A percentile compares a stretch with the other conserved stretches of the same genome.
Evolutionary conservation across 345 rosid genomes (phyloP).

Genomic region (Euphorbia pulcherrima): DNA sequence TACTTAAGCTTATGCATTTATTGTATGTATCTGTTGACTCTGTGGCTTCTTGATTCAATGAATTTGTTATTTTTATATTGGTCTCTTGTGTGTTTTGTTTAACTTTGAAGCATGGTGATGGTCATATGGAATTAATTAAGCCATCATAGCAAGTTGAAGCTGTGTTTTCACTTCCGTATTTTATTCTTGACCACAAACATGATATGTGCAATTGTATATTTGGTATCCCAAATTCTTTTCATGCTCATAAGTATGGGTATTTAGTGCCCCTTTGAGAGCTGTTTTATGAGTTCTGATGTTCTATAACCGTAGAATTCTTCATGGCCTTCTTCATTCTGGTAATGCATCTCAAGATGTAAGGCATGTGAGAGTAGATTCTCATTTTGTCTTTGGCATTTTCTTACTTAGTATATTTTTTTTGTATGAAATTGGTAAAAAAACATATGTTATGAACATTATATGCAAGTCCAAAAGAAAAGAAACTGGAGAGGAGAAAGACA

Average conservation of each 20-base stretch:
- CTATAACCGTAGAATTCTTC: background rate
- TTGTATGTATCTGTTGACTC: background rate
- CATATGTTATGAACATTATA: background rate
- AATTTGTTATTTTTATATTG: background rate
- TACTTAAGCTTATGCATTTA: constrained; percentile 3
- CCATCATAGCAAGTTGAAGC: background rate
- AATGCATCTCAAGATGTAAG: background rate
- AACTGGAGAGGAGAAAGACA: background rate
- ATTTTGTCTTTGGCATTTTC: background rate
- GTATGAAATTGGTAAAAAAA: background rate
- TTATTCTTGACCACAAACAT: too few relatives aligned
- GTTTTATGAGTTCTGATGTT: background rate
- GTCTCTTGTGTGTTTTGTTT: background rate
- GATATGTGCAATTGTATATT: background rate
- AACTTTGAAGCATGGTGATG: background rate
- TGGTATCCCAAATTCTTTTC: background rate
- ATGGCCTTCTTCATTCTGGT: background rate
- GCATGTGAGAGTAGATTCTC: background rate
- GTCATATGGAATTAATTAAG: background rate
- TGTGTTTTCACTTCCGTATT: background rate
- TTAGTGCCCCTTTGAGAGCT: background rate
- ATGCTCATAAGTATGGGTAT: background rate
- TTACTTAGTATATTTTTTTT: background rate
- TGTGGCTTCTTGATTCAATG: too few relatives aligned
- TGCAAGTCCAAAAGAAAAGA: background rate